A percentile compares a stretch with the other conserved stretches of the same genome.
Conservation (phyloP, 257 asterid species). For the Fraxinus anomala region DNA sequence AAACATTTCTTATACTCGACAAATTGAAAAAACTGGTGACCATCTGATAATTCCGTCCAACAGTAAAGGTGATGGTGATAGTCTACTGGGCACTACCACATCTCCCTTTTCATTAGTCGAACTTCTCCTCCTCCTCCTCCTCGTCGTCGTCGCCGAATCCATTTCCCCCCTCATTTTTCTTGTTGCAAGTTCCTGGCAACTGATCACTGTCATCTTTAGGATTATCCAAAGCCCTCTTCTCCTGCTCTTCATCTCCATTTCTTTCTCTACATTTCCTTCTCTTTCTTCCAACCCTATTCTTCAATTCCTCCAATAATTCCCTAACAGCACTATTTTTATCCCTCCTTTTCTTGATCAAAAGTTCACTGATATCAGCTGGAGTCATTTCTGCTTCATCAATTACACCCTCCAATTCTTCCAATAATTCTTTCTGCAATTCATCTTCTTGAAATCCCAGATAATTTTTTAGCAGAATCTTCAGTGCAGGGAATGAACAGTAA, state of each 20-base stretch:
- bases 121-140: background rate
- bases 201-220: background rate
- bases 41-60: too few species aligned
- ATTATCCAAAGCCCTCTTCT: slow-evolving; percentile 23
- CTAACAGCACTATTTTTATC: slow-evolving; percentile 4
- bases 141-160: background rate
- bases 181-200: slow-evolving; percentile 4
- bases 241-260: background rate
- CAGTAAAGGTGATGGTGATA: too few species aligned
- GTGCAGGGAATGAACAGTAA: slow-evolving; percentile 14
- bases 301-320: slow-evolving; percentile 10
- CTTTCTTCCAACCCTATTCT: slow-evolving; percentile 7
- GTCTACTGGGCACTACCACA: too few species aligned
- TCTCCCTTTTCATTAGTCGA: background rate
- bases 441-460: slow-evolving; percentile 4
- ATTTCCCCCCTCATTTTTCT: slow-evolving; percentile 8
- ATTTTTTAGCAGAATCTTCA: slow-evolving; percentile 12
- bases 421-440: background rate
- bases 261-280: slow-evolving; percentile 4
- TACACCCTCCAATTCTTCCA: slow-evolving; percentile 6
- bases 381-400: slow-evolving; percentile 12
- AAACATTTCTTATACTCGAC: too few species aligned
- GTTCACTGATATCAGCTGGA: slow-evolving; percentile 12
- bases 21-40: too few species aligned
- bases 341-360: slow-evolving; percentile 11